Evolutionary conservation across 2,329 filamentous ascomycete genomes (phyloP), one percentile per base, ranked within the genome.

Genomic region (Pseudogymnoascus sp.): DNA sequence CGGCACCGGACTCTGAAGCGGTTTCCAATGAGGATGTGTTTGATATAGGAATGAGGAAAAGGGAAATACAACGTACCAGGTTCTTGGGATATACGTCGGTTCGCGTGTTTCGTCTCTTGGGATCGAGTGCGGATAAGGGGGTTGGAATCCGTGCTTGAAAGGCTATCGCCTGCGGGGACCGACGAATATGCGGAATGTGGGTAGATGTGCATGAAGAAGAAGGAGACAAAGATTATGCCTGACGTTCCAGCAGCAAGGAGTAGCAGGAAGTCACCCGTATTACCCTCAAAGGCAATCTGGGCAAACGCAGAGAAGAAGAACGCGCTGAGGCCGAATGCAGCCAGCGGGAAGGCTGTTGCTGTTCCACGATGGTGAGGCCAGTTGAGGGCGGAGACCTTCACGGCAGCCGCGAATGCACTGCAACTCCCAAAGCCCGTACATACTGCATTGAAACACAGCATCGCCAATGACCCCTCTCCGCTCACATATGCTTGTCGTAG

Each of bases 301-400:
- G 91, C 90, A 34, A 95, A 75, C 2, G 87, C 80, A 0, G 94
- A 93, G 76, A 97, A 99, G 78, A 97, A 96, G 75, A 99, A 94
- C 60, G 94, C 94, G 72, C 92, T 97, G 62, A 99, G 77, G 2
- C 94, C 94, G 71, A 97, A 97, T 2, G 90, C 92, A 61, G 94
- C 90, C 61, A 97, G 76, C 5, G 94, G 93, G 68, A 97, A 94
- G 1, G 92, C 92, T 5, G 94, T 97, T 5, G 94, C 94, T 3
- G 93, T 96, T 61, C 94, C 94, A 65, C 94, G 85, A 72, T 96
- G 88, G 62, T 87, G 83, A 11, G 93, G 93, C 85, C 92, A 97
- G 74, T 97, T 97, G 65, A 94, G 81, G 8, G 92, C 92, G 58
- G 89, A 92, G 71, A 78, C 78, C 72, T 99, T 99, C 70, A 99